Conservation (phyloP, 371 early-diverging fungal genomes). For the Mucor racemosus region DNA sequence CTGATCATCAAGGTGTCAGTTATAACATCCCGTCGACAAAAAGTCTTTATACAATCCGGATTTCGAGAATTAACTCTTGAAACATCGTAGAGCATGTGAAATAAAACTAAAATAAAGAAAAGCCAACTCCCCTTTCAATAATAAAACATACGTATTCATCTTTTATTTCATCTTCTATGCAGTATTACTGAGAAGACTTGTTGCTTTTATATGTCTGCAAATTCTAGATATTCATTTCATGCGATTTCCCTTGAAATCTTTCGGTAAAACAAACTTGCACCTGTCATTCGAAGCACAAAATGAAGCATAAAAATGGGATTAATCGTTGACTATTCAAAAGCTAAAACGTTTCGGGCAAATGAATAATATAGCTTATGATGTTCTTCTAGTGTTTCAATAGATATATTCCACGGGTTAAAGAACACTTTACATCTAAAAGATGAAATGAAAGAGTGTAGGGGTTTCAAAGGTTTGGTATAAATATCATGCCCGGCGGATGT, state of each 20-base stretch:
- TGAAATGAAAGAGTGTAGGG: background rate
- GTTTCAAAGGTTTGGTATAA: constrained; percentile 9
- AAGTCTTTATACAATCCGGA: no score
- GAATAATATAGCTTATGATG: background rate
- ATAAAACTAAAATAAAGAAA: no score
- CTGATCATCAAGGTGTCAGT: no score
- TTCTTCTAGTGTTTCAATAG: background rate
- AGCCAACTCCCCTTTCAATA: no score
- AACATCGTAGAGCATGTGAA: no score
- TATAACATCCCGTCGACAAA: no score
- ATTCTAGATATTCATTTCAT: background rate
- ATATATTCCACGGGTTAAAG: background rate
- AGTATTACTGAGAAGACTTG: no score
- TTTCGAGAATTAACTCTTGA: no score
- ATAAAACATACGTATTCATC: no score
- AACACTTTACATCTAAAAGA: background rate
- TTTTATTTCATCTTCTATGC: no score
- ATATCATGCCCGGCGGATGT: background rate
- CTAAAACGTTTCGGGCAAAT: background rate
- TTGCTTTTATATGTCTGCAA: no score
- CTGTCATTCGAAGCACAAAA: background rate
- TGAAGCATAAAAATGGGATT: background rate
- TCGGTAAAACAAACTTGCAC: constrained; percentile 1
- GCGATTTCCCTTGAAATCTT: background rate
- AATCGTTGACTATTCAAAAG: background rate